Evolutionary conservation across 2,329 filamentous ascomycete species (phyloP).

Genomic region (Paraphoma sp.): DNA sequence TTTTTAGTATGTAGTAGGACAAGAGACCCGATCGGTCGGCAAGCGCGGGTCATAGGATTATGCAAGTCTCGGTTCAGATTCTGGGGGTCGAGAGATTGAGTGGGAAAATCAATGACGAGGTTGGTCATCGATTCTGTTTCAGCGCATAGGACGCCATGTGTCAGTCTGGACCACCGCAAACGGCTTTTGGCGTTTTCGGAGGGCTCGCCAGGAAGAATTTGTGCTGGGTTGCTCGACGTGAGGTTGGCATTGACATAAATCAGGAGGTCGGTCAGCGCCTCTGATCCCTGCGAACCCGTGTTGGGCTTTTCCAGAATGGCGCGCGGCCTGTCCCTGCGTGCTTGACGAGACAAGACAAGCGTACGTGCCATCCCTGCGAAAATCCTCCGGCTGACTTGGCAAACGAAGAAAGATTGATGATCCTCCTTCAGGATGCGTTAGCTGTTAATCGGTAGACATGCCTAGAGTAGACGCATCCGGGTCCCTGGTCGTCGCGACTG

Average conservation of each 20-base stretch:
- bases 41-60: background rate
- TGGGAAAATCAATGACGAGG: background rate
- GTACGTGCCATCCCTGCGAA: slow-evolving; percentile 5
- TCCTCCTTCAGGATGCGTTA: background rate
- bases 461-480: background rate
- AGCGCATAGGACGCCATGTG: background rate
- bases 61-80: background rate
- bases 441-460: background rate
- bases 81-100: background rate
- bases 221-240: background rate
- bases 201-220: background rate
- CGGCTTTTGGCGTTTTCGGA: background rate
- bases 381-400: background rate
- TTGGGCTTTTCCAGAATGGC: background rate
- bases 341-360: slow-evolving; percentile 1
- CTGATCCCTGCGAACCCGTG: background rate
- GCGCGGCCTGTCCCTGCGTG: background rate
- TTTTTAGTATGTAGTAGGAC: background rate
- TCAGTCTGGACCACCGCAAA: background rate
- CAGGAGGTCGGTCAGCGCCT: slow-evolving; percentile 6
- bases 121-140: background rate
- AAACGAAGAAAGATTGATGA: background rate
- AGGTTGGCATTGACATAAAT: slow-evolving; percentile 1
- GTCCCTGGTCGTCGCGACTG: background rate
- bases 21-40: background rate